These are phyloP conservation scores for Ogataea pilisensis DNA, from an alignment of 805 yeast species.

Conservation along the genomic window DNA sequence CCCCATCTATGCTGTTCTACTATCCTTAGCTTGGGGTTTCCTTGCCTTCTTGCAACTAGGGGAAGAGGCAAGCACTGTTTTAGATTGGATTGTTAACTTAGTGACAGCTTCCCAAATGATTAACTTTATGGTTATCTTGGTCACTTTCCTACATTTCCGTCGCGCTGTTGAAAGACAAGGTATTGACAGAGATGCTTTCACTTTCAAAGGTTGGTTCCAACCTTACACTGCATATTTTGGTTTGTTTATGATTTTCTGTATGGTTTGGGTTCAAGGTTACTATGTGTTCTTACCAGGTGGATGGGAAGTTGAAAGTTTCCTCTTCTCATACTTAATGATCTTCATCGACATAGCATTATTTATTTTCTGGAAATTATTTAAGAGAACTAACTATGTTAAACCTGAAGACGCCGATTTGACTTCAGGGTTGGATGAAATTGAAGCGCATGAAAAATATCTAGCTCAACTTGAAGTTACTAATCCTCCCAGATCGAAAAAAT, in stretches of 20 bases:
- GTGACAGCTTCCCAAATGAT: constrained; percentile 67
- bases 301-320: constrained; percentile 60
- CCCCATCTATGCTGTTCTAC: constrained; percentile 41
- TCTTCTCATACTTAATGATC: constrained; percentile 70
- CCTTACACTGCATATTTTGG: constrained; percentile 56
- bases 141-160: constrained; percentile 59
- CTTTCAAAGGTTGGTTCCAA: constrained; percentile 54
- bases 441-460: constrained; percentile 45
- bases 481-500: constrained; percentile 5
- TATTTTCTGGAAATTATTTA: constrained; percentile 47
- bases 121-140: constrained; percentile 54
- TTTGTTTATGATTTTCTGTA: constrained; percentile 37
- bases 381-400: constrained; percentile 42
- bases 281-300: constrained; percentile 61
- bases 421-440: constrained; percentile 53
- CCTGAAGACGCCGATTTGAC: constrained; percentile 50
- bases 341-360: constrained; percentile 50
- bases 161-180: constrained; percentile 55
- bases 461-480: constrained; percentile 7
- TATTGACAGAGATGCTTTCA: constrained; percentile 39
- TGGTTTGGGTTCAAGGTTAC: constrained; percentile 67
- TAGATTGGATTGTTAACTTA: constrained; percentile 68
- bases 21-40: constrained; percentile 40
- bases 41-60: constrained; percentile 49
- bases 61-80: constrained; percentile 54